A percentile compares a stretch with the other conserved stretches of the same genome.
phyloP scores from a whole-genome alignment of 768 basidiomycete genomes.

The Calvatia gigantea region DNA sequence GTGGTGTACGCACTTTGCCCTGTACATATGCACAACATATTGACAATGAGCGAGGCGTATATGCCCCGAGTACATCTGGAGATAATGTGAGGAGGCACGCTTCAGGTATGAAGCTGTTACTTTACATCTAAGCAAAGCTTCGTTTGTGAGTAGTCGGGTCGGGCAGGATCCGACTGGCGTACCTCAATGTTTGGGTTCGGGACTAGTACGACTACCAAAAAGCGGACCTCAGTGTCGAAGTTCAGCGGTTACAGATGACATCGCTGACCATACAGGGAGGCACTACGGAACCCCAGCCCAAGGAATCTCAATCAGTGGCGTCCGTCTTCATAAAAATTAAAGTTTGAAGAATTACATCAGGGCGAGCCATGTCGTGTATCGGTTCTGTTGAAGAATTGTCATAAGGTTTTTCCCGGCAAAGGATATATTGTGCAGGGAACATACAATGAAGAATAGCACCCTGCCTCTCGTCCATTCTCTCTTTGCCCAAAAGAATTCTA shows the following conservation, averaged over 20 bases:
- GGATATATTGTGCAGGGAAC: neutral
- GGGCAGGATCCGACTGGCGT: neutral
- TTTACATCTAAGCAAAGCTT: neutral
- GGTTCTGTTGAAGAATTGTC: neutral
- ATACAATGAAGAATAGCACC: constrained; percentile 3
- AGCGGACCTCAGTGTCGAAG: neutral
- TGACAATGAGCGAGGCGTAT: neutral
- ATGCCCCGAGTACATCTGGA: constrained; percentile 3
- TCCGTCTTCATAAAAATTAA: neutral
- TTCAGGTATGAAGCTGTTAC: neutral
- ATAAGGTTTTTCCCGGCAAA: neutral
- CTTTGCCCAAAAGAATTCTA: constrained; percentile 6
- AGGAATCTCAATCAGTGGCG: neutral
- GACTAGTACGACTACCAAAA: constrained; percentile 6
- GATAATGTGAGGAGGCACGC: neutral
- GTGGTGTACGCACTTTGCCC: neutral
- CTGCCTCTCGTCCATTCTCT: constrained; percentile 11
- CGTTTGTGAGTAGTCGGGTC: neutral
- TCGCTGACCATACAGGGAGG: constrained; percentile 5
- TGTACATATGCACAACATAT: constrained; percentile 1
- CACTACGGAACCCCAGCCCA: neutral
- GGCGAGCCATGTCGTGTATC: constrained; percentile 7
- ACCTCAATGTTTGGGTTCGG: constrained; percentile 9
- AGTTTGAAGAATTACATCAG: constrained; percentile 1
- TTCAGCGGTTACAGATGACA: neutral